Conservation (phyloP, 306 rosid species). For the Citrullus amarus region DNA sequence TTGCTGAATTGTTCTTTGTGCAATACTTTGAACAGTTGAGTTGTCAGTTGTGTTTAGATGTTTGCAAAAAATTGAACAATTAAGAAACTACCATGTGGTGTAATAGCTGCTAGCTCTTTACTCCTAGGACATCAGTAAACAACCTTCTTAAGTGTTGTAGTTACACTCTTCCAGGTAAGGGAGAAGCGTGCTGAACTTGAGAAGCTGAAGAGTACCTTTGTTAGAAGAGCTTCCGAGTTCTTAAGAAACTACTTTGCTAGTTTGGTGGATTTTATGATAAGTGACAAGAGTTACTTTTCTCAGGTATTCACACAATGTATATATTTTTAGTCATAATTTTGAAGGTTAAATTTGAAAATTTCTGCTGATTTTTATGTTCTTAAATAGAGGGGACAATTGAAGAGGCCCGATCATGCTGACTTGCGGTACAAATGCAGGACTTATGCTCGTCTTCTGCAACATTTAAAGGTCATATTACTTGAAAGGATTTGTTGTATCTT, state of each 20-base stretch:
- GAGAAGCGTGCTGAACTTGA: conserved; percentile 87
- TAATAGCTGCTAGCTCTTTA: neutral
- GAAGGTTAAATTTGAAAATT: conserved; percentile 2
- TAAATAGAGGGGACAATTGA: conserved; percentile 82
- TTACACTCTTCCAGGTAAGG: conserved; percentile 52
- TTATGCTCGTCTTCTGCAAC: conserved; percentile 81
- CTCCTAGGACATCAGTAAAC: neutral
- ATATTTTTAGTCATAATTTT: conserved; percentile 11
- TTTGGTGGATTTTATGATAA: conserved; percentile 80
- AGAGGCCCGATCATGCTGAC: conserved; percentile 98
- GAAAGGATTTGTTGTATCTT: neutral
- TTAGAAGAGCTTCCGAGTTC: conserved; percentile 70
- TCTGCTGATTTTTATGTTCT: conserved; percentile 20
- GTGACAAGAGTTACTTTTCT: conserved; percentile 80
- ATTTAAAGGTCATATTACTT: conserved; percentile 53
- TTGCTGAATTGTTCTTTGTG: neutral
- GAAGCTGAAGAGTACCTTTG: conserved; percentile 68
- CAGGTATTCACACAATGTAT: conserved; percentile 42
- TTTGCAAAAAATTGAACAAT: neutral
- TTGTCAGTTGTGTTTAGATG: neutral
- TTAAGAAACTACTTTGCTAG: conserved; percentile 65
- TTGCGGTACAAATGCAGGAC: conserved; percentile 86
- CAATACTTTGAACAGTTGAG: neutral
- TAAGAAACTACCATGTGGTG: neutral
- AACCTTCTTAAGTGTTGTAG: conserved; percentile 3